A percentile compares a stretch with the other conserved stretches of the same genome.
Evolutionary conservation across 75 land plant genomes (phyloP).

Genomic region (Pinus tabuliformis): DNA sequence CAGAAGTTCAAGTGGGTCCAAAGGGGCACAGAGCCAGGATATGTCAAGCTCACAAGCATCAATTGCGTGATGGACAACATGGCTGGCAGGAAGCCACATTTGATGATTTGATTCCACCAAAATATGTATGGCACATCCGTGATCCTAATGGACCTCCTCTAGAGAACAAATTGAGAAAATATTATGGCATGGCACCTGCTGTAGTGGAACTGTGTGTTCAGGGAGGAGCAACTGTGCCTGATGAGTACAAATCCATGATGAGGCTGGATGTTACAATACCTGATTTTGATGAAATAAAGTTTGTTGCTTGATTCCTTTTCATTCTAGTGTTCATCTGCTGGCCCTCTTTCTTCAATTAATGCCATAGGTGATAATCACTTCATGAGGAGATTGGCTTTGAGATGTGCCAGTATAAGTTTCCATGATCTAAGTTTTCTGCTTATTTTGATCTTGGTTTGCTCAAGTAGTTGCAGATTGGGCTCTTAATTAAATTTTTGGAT

Average conservation of each 20-base stretch:
- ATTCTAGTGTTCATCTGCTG: no score
- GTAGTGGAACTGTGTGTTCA: constrained; percentile 82
- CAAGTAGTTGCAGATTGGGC: no score
- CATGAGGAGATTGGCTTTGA: no score
- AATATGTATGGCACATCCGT: constrained; percentile 86
- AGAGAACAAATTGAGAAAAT: constrained; percentile 45
- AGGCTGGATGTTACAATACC: constrained; percentile 78
- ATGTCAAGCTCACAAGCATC: constrained; percentile 75
- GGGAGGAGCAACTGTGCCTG: constrained; percentile 68
- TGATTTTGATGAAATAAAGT: constrained; percentile 55
- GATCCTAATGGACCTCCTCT: constrained; percentile 42
- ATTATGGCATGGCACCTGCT: constrained; percentile 83
- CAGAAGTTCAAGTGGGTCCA: constrained; percentile 78
- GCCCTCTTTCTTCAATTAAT: no score
- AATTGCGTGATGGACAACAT: constrained; percentile 78
- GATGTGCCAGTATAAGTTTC: no score
- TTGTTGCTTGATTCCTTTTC: constrained; percentile 48
- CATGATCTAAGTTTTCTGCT: no score
- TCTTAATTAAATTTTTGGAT: no score
- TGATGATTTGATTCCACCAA: constrained; percentile 78
- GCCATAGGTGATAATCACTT: no score
- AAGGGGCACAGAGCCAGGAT: constrained; percentile 71
- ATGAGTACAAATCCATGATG: constrained; percentile 70
- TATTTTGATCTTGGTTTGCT: no score
- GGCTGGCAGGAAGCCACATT: constrained; percentile 85